Conservation (phyloP, 2,329 filamentous ascomycete species). For the Coniochaeta sp. region DNA sequence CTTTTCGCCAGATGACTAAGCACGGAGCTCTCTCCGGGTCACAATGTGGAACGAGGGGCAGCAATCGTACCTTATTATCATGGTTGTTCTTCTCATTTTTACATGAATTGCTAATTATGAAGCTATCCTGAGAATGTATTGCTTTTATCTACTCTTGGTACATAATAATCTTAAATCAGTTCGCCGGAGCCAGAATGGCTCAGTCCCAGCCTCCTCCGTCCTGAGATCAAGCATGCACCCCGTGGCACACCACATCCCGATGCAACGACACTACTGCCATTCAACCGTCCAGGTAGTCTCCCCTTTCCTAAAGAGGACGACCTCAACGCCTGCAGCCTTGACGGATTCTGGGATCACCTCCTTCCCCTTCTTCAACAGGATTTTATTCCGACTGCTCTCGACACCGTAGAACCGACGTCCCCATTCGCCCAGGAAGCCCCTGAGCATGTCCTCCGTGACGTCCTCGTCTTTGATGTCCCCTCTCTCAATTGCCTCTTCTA, state of each 20-base stretch:
- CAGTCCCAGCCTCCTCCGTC: too few relatives aligned
- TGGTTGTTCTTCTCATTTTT: background rate
- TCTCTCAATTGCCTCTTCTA: conserved; percentile 53
- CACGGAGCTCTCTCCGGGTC: background rate
- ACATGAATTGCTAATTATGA: background rate
- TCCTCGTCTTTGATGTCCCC: conserved; percentile 42
- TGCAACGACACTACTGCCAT: conserved; percentile 24
- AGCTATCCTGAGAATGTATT: too few relatives aligned
- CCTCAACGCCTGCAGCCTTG: conserved; percentile 47
- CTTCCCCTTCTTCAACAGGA: conserved; percentile 49
- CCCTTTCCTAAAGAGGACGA: conserved; percentile 59
- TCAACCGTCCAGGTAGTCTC: conserved; percentile 50
- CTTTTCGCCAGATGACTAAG: background rate
- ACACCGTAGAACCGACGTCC: conserved; percentile 48
- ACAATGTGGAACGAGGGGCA: background rate
- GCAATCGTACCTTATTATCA: background rate
- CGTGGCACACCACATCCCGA: too few relatives aligned
- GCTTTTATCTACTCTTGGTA: too few relatives aligned
- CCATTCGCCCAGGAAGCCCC: conserved; percentile 44
- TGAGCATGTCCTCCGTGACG: conserved; percentile 47
- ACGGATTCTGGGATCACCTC: conserved; percentile 47
- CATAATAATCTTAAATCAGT: too few relatives aligned
- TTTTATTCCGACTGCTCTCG: conserved; percentile 43
- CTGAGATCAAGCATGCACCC: too few relatives aligned
- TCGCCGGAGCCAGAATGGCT: too few relatives aligned